Conservation (phyloP, 2,329 filamentous ascomycete species). For the Neopestalotiopsis sp. region DNA sequence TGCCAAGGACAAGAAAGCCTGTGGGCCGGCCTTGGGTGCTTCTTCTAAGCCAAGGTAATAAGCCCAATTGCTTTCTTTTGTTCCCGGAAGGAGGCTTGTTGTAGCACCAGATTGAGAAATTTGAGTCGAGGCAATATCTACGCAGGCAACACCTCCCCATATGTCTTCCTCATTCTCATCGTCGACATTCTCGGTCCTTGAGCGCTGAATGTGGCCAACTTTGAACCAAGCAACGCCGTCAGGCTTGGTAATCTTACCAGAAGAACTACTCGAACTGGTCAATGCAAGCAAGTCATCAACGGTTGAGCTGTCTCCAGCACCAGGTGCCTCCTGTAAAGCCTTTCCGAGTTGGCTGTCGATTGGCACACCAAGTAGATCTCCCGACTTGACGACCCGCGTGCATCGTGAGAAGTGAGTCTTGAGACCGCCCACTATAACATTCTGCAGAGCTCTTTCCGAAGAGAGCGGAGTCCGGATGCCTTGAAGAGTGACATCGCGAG, state of each 20-base stretch:
- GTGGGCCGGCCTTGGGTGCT: slow-evolving; percentile 55
- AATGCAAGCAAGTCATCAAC: slow-evolving; percentile 73
- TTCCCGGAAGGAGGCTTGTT: slow-evolving; percentile 78
- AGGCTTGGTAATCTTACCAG: slow-evolving; percentile 38
- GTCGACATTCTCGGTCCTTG: slow-evolving; percentile 55
- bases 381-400: slow-evolving; percentile 80
- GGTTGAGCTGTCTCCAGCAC: slow-evolving; percentile 61
- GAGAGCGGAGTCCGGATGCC: slow-evolving; percentile 90
- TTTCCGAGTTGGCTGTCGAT: slow-evolving; percentile 86
- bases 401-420: slow-evolving; percentile 89
- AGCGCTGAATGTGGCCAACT: slow-evolving; percentile 73
- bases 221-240: slow-evolving; percentile 89
- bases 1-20: slow-evolving; percentile 44
- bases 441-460: slow-evolving; percentile 83
- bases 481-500: slow-evolving; percentile 80
- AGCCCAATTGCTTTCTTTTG: slow-evolving; percentile 79
- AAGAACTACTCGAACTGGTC: slow-evolving; percentile 49
- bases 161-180: slow-evolving; percentile 68
- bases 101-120: slow-evolving; percentile 93
- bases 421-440: slow-evolving; percentile 82
- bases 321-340: slow-evolving; percentile 75
- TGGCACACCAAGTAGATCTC: slow-evolving; percentile 86
- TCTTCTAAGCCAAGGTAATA: slow-evolving; percentile 85
- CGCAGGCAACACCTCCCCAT: slow-evolving; percentile 86
- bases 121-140: slow-evolving; percentile 84